Evolutionary conservation across 2,329 filamentous ascomycete genomes (phyloP), one percentile per base, ranked within the genome.

Genomic region (Pyricularia grisea): DNA sequence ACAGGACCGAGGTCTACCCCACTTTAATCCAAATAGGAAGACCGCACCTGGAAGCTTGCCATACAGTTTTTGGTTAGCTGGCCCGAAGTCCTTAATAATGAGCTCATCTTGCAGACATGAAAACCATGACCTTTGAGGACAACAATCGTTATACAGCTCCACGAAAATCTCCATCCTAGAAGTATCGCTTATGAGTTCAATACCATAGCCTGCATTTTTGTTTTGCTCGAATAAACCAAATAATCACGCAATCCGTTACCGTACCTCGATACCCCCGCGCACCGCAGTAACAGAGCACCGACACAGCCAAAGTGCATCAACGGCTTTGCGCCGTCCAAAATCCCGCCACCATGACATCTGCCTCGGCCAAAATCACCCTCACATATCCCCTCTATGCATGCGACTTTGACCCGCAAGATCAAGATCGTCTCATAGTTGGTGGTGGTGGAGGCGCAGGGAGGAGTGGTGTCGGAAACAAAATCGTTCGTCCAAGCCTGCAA

Each of bases 341-440:
- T 61, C n/a, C 42, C 27, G 50, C 25, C 55, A 50, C 55, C 27
- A 68, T 68, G 67, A 64, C 67, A 60, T 68, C 67, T 23, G 58
- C 67, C 30, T 79, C 79, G 70, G 85, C 90, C 71, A 90, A 88
- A 78, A 82, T 88, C 73, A 87, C 88, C 69, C 86, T 96, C 72
- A 87, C 88, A 70, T 97, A 94, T 79, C 94, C 94, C 66, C 86
- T 97, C 70, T 97, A 93, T 78, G 88, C 91, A 69, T 91, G 93
- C 77, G 93, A 93, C 76, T 97, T 97, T 78, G 93, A 97, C 76
- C 92, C 91, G 67, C 86, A 90, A 75, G 89, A 96, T 81, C 85
- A 90, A 70, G 87, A 87, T 72, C 89, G 89, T 72, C 83, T 97
- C 28, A 82, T 97, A 10, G 92, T 97, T 55, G 93, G 90, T 70